A percentile compares a stretch with the other conserved stretches of the same genome.
phyloP scores from a whole-genome alignment of 306 rosid species.

The Morella rubra region DNA sequence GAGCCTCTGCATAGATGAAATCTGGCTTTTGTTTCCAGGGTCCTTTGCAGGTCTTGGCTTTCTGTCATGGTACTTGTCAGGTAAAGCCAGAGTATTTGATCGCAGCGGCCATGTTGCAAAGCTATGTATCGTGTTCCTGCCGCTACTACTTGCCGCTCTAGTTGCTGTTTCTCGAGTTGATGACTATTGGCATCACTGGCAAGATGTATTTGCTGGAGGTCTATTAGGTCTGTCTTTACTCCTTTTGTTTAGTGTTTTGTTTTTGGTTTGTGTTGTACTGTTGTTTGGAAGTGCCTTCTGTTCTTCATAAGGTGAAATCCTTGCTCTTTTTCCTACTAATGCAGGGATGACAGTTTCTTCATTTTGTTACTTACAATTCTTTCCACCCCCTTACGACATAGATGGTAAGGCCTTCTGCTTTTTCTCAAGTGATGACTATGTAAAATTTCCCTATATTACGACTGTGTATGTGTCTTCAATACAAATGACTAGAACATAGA shows the following conservation, averaged over 20 bases:
- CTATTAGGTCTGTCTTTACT: constrained; percentile 64
- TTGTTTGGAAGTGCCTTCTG: background rate
- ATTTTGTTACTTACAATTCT: constrained; percentile 91
- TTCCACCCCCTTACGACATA: constrained; percentile 79
- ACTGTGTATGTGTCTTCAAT: too few relatives aligned
- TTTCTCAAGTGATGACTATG: constrained; percentile 6
- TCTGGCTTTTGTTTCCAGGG: constrained; percentile 54
- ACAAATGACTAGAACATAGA: too few relatives aligned
- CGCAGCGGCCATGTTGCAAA: constrained; percentile 79
- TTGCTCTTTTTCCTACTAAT: constrained; percentile 32
- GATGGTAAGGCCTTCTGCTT: constrained; percentile 57
- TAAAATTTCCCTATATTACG: too few relatives aligned
- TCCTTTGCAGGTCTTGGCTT: constrained; percentile 89
- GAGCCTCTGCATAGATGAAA: constrained; percentile 19
- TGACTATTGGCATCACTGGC: constrained; percentile 99
- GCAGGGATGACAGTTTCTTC: constrained; percentile 75
- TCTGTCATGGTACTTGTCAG: constrained; percentile 78
- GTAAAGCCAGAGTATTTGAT: constrained; percentile 79
- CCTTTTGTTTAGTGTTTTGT: background rate
- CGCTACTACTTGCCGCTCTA: constrained; percentile 72
- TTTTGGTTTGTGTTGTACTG: background rate
- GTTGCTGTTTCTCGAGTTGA: constrained; percentile 88
- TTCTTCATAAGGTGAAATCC: background rate
- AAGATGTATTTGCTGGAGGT: constrained; percentile 83
- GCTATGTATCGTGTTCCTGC: constrained; percentile 67